Percentiles rank a stretch among this genome's conserved stretches.
These are phyloP conservation scores for Ceratobasidium sp. DNA, from an alignment of 1,284 basidiomycete species.

Conservation along the genomic window DNA sequence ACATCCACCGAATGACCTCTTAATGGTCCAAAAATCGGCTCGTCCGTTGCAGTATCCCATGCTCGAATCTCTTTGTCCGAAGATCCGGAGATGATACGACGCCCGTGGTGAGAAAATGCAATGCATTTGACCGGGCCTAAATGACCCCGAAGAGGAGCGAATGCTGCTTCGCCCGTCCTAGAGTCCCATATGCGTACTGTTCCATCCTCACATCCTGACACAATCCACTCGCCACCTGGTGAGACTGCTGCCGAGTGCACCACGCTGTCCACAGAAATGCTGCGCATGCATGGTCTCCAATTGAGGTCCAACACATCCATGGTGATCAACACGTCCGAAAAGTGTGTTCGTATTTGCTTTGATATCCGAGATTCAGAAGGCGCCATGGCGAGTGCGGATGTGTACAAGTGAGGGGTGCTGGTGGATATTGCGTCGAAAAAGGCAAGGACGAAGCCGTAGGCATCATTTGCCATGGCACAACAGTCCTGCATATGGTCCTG, in stretches of 20 bases:
- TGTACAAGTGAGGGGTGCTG: constrained; percentile 5
- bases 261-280: too few relatives aligned
- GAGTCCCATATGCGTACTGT: too few relatives aligned
- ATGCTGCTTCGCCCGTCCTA: too few relatives aligned
- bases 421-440: not conserved
- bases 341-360: not conserved
- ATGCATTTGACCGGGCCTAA: too few relatives aligned
- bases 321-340: too few relatives aligned
- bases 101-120: not conserved
- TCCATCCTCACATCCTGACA: too few relatives aligned
- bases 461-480: not conserved
- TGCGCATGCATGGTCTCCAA: too few relatives aligned
- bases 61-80: constrained; percentile 3
- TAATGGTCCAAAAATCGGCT: not conserved
- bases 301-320: too few relatives aligned
- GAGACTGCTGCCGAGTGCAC: too few relatives aligned
- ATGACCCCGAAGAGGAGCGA: too few relatives aligned
- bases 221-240: too few relatives aligned
- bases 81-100: constrained; percentile 30
- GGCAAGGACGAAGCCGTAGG: constrained; percentile 1
- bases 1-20: not conserved
- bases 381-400: constrained; percentile 5
- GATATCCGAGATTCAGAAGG: not conserved
- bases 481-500: not conserved
- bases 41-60: constrained; percentile 21